Evolutionary conservation across 2,329 filamentous ascomycete species (phyloP).

Genomic region (Fusarium algeriense): DNA sequence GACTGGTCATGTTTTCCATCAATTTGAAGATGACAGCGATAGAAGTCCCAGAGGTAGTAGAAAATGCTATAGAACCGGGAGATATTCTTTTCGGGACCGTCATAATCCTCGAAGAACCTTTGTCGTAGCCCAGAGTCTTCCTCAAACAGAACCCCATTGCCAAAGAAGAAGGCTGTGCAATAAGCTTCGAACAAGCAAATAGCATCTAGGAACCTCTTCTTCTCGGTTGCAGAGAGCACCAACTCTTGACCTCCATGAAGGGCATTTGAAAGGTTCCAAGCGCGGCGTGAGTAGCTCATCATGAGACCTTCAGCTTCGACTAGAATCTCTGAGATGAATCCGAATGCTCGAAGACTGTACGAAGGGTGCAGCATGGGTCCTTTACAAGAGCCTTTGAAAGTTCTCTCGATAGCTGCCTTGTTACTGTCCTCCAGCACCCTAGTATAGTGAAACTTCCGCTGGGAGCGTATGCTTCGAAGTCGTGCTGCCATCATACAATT

Average conservation of each 20-base stretch:
- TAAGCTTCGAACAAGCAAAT: neutral
- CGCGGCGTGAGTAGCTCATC: neutral
- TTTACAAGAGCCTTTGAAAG: neutral
- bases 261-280: neutral
- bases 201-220: neutral
- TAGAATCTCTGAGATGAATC: neutral
- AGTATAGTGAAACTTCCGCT: too few species aligned
- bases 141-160: neutral
- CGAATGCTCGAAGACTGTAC: neutral
- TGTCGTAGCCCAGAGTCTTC: neutral
- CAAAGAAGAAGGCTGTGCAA: neutral
- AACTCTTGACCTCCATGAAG: accelerated
- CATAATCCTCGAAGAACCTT: neutral
- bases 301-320: neutral
- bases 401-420: too few species aligned
- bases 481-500: neutral
- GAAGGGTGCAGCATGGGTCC: neutral
- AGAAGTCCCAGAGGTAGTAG: neutral
- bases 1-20: too few species aligned
- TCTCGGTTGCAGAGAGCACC: neutral
- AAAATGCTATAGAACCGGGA: neutral
- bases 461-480: neutral
- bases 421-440: too few species aligned
- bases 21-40: neutral
- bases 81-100: too few species aligned